phyloP scores from a whole-genome alignment of 1,139 yeast species.

The Candida dubliniensis region DNA sequence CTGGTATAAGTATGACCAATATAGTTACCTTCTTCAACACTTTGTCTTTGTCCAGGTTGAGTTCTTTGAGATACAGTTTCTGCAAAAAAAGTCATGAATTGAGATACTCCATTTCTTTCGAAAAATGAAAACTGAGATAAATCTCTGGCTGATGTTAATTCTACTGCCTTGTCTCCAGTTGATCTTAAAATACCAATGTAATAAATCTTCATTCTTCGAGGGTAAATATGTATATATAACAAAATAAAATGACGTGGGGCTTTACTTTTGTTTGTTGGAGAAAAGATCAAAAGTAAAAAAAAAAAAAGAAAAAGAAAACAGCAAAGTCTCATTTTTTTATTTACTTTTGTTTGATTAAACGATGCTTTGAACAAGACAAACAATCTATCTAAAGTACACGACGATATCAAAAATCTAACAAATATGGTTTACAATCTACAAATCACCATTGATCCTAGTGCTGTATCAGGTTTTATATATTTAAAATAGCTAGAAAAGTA shows the following conservation, averaged over 20 bases:
- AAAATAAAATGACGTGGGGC: background rate
- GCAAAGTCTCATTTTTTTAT: no score
- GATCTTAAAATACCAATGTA: conserved; percentile 85
- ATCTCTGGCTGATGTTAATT: conserved; percentile 79
- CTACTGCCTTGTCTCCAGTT: conserved; percentile 63
- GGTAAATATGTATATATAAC: background rate
- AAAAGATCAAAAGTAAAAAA: background rate
- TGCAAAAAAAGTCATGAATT: conserved; percentile 92
- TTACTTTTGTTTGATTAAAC: no score
- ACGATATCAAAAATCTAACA: no score
- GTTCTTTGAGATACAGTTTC: conserved; percentile 91
- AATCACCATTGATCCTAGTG: no score
- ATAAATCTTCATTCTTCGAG: conserved; percentile 70
- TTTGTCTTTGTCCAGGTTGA: conserved; percentile 84
- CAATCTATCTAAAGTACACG: no score
- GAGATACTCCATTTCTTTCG: conserved; percentile 73
- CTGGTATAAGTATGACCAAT: conserved; percentile 91
- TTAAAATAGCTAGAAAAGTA: no score
- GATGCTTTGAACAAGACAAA: no score
- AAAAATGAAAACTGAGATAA: conserved; percentile 84
- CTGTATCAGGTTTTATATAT: no score
- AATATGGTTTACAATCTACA: no score
- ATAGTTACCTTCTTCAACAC: conserved; percentile 89
- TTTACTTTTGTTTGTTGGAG: background rate
- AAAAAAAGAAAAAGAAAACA: no score